phyloP scores from a whole-genome alignment of 257 asterid species.

The Capsicum chinense region DNA sequence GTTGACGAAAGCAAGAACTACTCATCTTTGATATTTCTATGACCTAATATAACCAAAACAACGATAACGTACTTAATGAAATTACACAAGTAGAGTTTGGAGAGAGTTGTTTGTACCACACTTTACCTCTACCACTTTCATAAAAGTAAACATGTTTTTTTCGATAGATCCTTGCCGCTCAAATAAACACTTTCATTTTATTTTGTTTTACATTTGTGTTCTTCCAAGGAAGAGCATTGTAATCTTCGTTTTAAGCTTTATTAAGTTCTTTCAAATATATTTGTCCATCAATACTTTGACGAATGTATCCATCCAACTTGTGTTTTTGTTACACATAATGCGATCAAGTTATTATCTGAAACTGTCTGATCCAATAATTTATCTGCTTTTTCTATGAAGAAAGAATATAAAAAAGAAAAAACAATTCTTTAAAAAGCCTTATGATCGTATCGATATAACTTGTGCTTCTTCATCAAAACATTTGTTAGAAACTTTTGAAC shows the following conservation, averaged over 20 bases:
- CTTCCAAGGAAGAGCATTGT: too few species aligned
- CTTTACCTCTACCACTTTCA: too few species aligned
- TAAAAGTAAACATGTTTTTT: neutral
- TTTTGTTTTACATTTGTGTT: too few species aligned
- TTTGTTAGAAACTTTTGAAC: neutral
- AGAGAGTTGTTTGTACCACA: too few species aligned
- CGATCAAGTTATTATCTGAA: neutral
- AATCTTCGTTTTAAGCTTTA: neutral
- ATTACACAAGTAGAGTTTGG: too few species aligned
- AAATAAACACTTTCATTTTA: neutral
- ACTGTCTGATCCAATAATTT: neutral
- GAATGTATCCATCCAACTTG: neutral
- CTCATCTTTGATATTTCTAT: neutral
- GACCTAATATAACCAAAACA: neutral
- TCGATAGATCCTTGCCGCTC: neutral
- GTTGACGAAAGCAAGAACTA: neutral
- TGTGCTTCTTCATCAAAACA: neutral
- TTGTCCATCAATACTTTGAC: neutral
- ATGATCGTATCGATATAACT: neutral
- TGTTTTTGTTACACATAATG: neutral
- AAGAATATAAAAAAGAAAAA: neutral
- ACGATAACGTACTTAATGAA: neutral
- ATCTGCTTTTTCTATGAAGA: too few species aligned
- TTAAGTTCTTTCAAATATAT: neutral
- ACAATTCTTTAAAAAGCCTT: neutral